Evolutionary conservation across 2,329 filamentous ascomycete genomes (phyloP).

Genomic region (Calonectria pteridis): DNA sequence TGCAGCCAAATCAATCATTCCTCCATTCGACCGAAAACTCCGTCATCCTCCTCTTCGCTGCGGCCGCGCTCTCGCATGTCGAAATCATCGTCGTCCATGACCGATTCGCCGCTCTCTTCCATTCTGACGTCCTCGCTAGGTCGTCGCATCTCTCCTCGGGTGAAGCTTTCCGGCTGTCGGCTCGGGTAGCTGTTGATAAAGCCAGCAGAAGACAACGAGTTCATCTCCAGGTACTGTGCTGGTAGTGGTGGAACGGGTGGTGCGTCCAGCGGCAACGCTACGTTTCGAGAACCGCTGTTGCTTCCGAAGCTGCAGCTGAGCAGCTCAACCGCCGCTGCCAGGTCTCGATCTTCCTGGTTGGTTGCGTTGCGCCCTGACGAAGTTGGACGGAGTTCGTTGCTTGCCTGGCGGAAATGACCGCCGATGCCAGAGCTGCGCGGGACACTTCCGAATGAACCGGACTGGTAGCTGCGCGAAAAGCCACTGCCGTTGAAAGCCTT

Average conservation of each 20-base stretch:
- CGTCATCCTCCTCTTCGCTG: constrained; percentile 92
- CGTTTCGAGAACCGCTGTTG: constrained; percentile 73
- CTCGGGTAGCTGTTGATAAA: constrained; percentile 74
- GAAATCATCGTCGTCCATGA: constrained; percentile 76
- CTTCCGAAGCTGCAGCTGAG: constrained; percentile 94
- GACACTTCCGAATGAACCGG: constrained; percentile 68
- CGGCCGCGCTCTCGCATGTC: constrained; percentile 71
- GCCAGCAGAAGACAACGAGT: constrained; percentile 68
- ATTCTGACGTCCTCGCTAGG: constrained; percentile 73
- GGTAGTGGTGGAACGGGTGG: constrained; percentile 92
- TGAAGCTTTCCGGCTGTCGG: constrained; percentile 74
- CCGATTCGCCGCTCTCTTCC: constrained; percentile 74
- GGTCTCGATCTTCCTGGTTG: constrained; percentile 86
- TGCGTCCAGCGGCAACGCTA: constrained; percentile 76
- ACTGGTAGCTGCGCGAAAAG: constrained; percentile 86
- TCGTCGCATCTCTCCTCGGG: constrained; percentile 67
- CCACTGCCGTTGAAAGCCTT: constrained; percentile 72
- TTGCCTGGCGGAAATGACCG: constrained; percentile 77
- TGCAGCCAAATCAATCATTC: constrained; percentile 66
- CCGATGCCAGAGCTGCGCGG: constrained; percentile 59
- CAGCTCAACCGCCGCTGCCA: constrained; percentile 90
- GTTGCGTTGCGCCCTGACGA: constrained; percentile 83
- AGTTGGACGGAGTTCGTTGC: constrained; percentile 80
- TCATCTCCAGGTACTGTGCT: constrained; percentile 77
- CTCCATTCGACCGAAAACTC: constrained; percentile 97